A percentile compares a stretch with the other conserved stretches of the same genome.
Conservation (phyloP, 1,284 basidiomycete genomes). For the Pyrrhoderma lamaoense region DNA sequence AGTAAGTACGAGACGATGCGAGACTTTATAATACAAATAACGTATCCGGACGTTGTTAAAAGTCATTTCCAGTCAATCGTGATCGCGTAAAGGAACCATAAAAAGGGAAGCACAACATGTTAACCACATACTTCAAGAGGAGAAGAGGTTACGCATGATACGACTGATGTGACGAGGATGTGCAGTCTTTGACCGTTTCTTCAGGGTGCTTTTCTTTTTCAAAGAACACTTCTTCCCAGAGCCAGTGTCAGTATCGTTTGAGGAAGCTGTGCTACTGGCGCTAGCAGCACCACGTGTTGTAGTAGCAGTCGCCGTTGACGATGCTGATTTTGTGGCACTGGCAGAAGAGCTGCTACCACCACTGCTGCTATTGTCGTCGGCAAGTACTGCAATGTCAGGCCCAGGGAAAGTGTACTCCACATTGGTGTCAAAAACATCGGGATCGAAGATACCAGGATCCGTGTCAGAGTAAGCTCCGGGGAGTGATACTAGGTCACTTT, state of each 20-base stretch:
- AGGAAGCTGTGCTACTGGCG: neutral
- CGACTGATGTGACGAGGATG: constrained; percentile 14
- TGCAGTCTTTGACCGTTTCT: neutral
- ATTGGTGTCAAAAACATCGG: neutral
- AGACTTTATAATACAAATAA: constrained; percentile 4
- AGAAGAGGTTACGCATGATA: constrained; percentile 13
- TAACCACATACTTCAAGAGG: neutral
- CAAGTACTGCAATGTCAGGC: constrained; percentile 3
- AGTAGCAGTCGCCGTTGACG: neutral
- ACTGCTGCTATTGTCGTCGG: neutral
- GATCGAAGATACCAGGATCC: constrained; percentile 48
- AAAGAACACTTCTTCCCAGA: neutral
- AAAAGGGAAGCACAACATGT: neutral
- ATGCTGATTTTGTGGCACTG: neutral
- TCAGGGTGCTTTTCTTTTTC: neutral
- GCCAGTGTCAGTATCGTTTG: neutral
- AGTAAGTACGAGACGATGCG: neutral
- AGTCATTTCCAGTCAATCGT: constrained; percentile 7
- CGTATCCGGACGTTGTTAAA: neutral
- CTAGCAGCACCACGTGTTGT: constrained; percentile 1
- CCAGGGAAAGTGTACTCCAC: constrained; percentile 11
- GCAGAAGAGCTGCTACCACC: neutral
- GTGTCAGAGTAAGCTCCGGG: constrained; percentile 58
- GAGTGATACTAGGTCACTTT: constrained; percentile 43
- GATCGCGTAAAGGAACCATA: neutral